Evolutionary conservation across 1,284 basidiomycete species (phyloP), one percentile per base, ranked within the genome.

Genomic region (Cryptococcus jaspeensis): DNA sequence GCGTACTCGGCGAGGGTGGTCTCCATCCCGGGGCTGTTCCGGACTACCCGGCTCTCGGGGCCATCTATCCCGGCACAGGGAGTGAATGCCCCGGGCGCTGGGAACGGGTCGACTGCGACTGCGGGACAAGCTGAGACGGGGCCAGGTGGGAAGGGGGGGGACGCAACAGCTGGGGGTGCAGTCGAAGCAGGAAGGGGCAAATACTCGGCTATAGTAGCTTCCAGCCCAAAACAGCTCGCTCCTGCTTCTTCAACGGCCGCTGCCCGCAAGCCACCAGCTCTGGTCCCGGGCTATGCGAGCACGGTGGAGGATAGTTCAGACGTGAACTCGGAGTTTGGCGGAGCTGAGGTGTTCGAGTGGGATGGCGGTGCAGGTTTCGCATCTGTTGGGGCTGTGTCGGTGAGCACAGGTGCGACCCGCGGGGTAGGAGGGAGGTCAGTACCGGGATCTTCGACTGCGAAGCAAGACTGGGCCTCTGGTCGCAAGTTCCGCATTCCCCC

Each of bases 11-110:
- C 86, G 36, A 83, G 84, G 28, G 80, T 79, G 11, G 76, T 88
- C 35, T 78, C 78, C 38, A 74, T 88, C 48, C 82, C 86, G 28
- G 83, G 83, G 22, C 70, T 92, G 48, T 90, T 91, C 75, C 82
- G 85, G 59, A 40, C 38, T 40, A 40, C 38, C 5, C 15, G n/a
- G n/a, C n/a, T n/a, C n/a, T 18, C 38, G 38, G 18, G 15, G 38
- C 18, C 5, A 6, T 40, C 38, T 40, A 13, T 4, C 18, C 38
- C 5, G 18, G 15, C 38, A 13, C 15, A 40, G 38, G 15, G 38
- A 2, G 3, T 15, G 38, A 6, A 15, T 40, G 15, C 15, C 38
- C 38, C 38, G 38, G 18, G 15, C 38, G 15, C 38, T 18, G 38
- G 38, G 15, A 4, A 40, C 38, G 38, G 38, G 38, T 5, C 38